phyloP scores from a whole-genome alignment of 2,329 filamentous ascomycete species.

The Drechslerella dactyloides region DNA sequence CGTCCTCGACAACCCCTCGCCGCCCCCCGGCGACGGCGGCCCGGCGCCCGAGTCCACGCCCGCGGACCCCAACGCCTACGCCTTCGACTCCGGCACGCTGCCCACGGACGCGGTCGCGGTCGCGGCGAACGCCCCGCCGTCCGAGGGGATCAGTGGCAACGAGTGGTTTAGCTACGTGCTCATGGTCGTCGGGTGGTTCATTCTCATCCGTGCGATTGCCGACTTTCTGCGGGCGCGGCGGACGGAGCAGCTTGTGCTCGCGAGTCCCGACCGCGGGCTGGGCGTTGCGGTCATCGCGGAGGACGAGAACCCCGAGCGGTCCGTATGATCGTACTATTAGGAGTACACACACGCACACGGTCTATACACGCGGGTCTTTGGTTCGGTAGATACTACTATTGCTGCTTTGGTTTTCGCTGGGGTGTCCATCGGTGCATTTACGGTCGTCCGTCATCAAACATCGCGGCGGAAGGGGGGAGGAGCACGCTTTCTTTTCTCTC shows the following conservation, averaged over 20 bases:
- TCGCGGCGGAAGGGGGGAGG: too few species aligned
- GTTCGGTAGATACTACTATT: constrained; percentile 11
- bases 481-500: constrained; percentile 17
- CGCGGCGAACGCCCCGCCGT: constrained; percentile 57
- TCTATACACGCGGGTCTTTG: constrained; percentile 8
- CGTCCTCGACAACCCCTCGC: constrained; percentile 58
- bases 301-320: constrained; percentile 78
- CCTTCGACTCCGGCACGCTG: constrained; percentile 70
- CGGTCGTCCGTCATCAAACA: too few species aligned
- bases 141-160: constrained; percentile 69
- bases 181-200: constrained; percentile 99
- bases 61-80: constrained; percentile 85
- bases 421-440: constrained; percentile 46
- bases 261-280: constrained; percentile 87
- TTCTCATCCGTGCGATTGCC: constrained; percentile 89
- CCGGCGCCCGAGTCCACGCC: constrained; percentile 67
- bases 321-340: constrained; percentile 70
- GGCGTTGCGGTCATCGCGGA: constrained; percentile 84
- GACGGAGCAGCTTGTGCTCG: constrained; percentile 90
- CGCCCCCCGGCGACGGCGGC: constrained; percentile 57
- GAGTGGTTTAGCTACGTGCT: constrained; percentile 91
- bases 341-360: too few species aligned
- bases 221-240: constrained; percentile 86
- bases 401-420: constrained; percentile 20
- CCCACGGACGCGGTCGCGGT: constrained; percentile 65